Base-by-base conservation (phyloP, 164 flowering plant species). In the Stephania cephalantha region DNA sequence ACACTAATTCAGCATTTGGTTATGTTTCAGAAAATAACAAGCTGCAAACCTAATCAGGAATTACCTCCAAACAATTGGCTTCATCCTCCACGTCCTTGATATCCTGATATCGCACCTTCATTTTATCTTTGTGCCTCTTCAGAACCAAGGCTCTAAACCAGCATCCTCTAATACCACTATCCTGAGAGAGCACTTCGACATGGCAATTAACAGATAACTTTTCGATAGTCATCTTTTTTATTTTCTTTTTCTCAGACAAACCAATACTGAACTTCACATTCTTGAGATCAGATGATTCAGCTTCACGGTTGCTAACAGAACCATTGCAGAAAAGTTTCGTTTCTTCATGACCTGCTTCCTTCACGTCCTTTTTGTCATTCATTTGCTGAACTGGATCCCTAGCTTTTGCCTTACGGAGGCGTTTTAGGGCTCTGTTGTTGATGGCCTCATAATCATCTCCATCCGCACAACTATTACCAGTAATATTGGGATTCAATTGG, bases 81-180 rank as follows among this genome's bases (percentile, higher is more conserved):
- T 89, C 97, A 83, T 92, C 87, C 18, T 30, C 88, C 11, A 91
- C 97, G 87, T 94, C 95, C 68, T 67, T 83, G 74, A 94, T 69
- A 80, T 94, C 97, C 63, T 86, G 84, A 76, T 94, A 94, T n/a
- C 74, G 86, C 71, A 94, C 88, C 84, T 94, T 92, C 76, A 94
- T 87, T 78, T 88, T 92, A 70, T 87, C 83, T 69, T 84, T 85
- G 78, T 77, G 83, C 79, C 77, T 89, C 87, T 92, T 91, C 52
- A 91, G 78, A 58, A 94, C 79, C 50, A 76, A 78, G 75, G 90
- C 94, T 79, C 90, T 84, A 75, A 89, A 87, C 98, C 98, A 94
- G 75, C 97, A 92, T 1, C 98, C 97, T 77, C 90, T 87, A 12
- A 94, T 85, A 52, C 98, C 98, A 88, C 97, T 92, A 78, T 94